These are phyloP conservation scores for Mycena galopus DNA, from an alignment of 768 basidiomycete species.

Conservation along the genomic window DNA sequence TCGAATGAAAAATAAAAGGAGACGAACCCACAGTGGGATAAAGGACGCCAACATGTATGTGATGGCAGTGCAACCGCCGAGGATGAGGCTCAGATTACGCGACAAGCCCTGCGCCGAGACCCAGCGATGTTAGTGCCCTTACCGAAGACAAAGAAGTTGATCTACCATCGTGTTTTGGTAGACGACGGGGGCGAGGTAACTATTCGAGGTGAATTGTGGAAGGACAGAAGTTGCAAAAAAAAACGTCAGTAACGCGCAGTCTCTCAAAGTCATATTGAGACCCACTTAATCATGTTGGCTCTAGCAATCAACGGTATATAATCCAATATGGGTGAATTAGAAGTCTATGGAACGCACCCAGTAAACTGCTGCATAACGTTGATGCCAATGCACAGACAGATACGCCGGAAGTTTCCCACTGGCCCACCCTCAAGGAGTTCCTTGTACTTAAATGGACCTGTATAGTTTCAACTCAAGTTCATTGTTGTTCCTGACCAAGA, in stretches of 20 bases:
- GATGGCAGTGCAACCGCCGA: conserved; percentile 54
- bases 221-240: background rate
- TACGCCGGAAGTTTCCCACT: conserved; percentile 53
- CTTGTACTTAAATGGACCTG: conserved; percentile 51
- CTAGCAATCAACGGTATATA: conserved; percentile 29
- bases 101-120: too few relatives aligned
- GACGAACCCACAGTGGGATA: conserved; percentile 52
- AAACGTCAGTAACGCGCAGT: background rate
- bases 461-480: background rate
- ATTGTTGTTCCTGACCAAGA: background rate
- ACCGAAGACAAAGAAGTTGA: too few relatives aligned
- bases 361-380: conserved; percentile 60
- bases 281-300: conserved; percentile 56
- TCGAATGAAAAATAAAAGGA: background rate
- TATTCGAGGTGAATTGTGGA: conserved; percentile 20
- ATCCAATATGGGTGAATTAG: background rate
- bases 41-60: conserved; percentile 58
- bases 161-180: conserved; percentile 59
- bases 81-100: conserved; percentile 54
- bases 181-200: conserved; percentile 55
- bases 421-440: conserved; percentile 53
- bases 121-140: too few relatives aligned
- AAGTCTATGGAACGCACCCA: conserved; percentile 43
- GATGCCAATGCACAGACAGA: conserved; percentile 53
- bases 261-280: background rate